Percentiles rank a stretch among this genome's conserved stretches.
Evolutionary conservation across 257 asterid species (phyloP).

Genomic region (Paraleonurus japonicus): DNA sequence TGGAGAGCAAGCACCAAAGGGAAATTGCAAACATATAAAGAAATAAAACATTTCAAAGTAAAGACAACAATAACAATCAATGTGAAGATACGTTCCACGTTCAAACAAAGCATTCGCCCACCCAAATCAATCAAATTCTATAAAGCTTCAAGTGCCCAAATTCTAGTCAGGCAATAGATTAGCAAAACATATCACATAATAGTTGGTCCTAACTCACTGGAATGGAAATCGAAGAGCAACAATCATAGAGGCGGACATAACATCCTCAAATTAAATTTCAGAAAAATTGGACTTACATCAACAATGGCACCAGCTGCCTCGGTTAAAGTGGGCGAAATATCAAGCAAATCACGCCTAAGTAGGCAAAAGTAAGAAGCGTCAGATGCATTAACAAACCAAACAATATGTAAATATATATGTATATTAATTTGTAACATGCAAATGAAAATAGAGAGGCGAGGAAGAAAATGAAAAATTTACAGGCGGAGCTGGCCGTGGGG

Average conservation of each 20-base stretch:
- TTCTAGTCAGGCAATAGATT: conserved; percentile 14
- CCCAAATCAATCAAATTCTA: conserved; percentile 1
- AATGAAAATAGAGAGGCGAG: background rate
- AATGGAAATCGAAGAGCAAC: background rate
- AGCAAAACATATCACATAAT: background rate
- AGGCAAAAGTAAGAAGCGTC: background rate
- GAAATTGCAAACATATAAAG: background rate
- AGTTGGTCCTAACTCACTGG: conserved; percentile 20
- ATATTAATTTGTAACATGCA: too few relatives aligned
- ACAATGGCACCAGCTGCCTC: conserved; percentile 99
- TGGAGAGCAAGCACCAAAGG: background rate
- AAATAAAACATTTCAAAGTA: background rate
- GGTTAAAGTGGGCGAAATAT: conserved; percentile 87
- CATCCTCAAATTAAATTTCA: background rate
- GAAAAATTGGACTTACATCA: conserved; percentile 52
- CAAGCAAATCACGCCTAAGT: conserved; percentile 83
- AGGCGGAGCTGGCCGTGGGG: conserved; percentile 77
- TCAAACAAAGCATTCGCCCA: background rate
- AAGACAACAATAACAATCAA: background rate
- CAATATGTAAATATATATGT: background rate
- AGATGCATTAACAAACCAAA: background rate
- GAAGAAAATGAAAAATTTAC: conserved; percentile 32
- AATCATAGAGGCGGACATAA: background rate
- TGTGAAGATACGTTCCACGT: background rate
- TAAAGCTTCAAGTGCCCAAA: background rate